Conservation (phyloP, 176 grass and related monocot genomes). For the Triticum monococcum region DNA sequence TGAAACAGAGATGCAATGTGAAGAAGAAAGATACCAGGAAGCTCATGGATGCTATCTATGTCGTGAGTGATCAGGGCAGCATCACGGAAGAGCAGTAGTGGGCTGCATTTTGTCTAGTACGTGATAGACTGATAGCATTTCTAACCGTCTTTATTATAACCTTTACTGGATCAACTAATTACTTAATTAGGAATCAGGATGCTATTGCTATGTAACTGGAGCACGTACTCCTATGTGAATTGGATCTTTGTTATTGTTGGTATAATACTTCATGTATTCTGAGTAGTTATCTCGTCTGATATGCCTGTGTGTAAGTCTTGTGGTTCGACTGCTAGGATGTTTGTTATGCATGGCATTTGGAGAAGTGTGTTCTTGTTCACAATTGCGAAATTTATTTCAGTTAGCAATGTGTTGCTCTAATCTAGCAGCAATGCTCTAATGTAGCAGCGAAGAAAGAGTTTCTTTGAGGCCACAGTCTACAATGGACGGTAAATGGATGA, state of each 20-base stretch:
- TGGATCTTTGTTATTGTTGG: no score
- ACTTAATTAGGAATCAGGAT: background rate
- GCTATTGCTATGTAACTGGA: background rate
- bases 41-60: slow-evolving; percentile 59
- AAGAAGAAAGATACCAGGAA: slow-evolving; percentile 70
- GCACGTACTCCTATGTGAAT: no score
- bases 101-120: background rate
- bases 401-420: background rate
- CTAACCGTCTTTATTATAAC: background rate
- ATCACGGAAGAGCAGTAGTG: slow-evolving; percentile 40
- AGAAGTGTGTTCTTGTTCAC: background rate
- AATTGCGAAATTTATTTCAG: background rate
- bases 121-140: background rate
- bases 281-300: background rate
- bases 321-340: background rate
- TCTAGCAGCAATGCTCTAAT: no score
- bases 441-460: no score
- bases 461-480: no score
- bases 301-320: background rate
- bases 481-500: no score
- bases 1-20: slow-evolving; percentile 58
- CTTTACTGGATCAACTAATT: background rate
- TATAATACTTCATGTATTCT: background rate
- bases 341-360: background rate
- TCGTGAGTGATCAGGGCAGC: slow-evolving; percentile 31